phyloP scores from a whole-genome alignment of 805 yeast species.

The Saturnispora serradocipensis region DNA sequence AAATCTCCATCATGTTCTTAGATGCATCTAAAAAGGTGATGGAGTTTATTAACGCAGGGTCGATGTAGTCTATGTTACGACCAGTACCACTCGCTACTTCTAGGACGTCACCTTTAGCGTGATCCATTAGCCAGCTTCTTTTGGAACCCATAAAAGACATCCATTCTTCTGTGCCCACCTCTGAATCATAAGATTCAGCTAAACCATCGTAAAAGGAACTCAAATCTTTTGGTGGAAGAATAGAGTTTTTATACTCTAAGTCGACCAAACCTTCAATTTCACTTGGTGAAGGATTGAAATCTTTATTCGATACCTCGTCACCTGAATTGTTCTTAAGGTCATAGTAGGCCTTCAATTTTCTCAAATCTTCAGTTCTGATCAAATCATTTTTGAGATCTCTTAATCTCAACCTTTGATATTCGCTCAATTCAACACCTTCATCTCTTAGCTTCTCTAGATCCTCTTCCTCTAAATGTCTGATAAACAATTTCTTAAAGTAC shows the following conservation, averaged over 20 bases:
- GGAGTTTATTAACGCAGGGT: conserved; percentile 51
- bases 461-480: conserved; percentile 52
- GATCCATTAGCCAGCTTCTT: conserved; percentile 74
- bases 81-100: conserved; percentile 98
- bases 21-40: conserved; percentile 85
- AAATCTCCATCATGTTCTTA: conserved; percentile 70
- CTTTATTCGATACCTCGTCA: conserved; percentile 7
- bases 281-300: conserved; percentile 28
- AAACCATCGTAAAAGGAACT: conserved; percentile 67
- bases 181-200: conserved; percentile 75
- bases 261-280: conserved; percentile 26
- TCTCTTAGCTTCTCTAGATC: conserved; percentile 24
- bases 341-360: conserved; percentile 51
- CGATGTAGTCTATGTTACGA: conserved; percentile 71
- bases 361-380: conserved; percentile 54
- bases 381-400: conserved; percentile 50
- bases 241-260: conserved; percentile 28
- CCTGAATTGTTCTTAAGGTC: conserved; percentile 31
- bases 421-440: conserved; percentile 36
- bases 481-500: conserved; percentile 58
- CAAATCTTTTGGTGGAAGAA: conserved; percentile 70
- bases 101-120: conserved; percentile 77
- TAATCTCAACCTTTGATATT: conserved; percentile 54
- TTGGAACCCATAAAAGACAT: conserved; percentile 49
- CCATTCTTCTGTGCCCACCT: conserved; percentile 66